phyloP scores from a whole-genome alignment of 2,329 filamentous ascomycete genomes.

The Beauveria scarabaeidicola region DNA sequence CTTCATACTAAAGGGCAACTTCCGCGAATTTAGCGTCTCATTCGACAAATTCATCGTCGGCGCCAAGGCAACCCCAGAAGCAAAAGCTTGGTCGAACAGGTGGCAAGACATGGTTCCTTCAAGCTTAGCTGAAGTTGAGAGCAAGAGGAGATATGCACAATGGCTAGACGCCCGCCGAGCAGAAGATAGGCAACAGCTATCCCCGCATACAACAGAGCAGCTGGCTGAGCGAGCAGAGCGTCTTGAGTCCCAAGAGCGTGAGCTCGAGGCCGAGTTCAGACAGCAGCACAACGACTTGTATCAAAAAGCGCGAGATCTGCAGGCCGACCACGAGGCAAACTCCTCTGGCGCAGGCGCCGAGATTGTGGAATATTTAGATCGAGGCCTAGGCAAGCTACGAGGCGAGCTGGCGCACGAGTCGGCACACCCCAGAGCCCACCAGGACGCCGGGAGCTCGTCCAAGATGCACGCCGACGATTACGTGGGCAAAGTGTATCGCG shows the following conservation, averaged over 20 bases:
- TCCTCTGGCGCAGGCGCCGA: constrained; percentile 36
- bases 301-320: constrained; percentile 33
- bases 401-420: constrained; percentile 11
- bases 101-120: constrained; percentile 13
- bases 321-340: constrained; percentile 19
- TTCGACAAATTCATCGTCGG: constrained; percentile 43
- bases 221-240: constrained; percentile 32
- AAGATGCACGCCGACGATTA: constrained; percentile 24
- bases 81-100: constrained; percentile 30
- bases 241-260: constrained; percentile 36
- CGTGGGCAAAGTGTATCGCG: constrained; percentile 18
- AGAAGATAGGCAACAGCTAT: constrained; percentile 31
- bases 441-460: constrained; percentile 16
- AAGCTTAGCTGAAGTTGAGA: constrained; percentile 17
- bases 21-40: constrained; percentile 44
- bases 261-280: constrained; percentile 42
- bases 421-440: neutral
- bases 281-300: constrained; percentile 36
- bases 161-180: constrained; percentile 36
- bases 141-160: constrained; percentile 32
- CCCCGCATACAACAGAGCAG: constrained; percentile 29
- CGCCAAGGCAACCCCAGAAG: constrained; percentile 31
- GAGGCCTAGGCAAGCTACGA: constrained; percentile 37
- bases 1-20: constrained; percentile 49
- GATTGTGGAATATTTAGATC: constrained; percentile 40